Base-by-base conservation (phyloP, 441 rosid species). In the Lagerstroemia fauriei region DNA sequence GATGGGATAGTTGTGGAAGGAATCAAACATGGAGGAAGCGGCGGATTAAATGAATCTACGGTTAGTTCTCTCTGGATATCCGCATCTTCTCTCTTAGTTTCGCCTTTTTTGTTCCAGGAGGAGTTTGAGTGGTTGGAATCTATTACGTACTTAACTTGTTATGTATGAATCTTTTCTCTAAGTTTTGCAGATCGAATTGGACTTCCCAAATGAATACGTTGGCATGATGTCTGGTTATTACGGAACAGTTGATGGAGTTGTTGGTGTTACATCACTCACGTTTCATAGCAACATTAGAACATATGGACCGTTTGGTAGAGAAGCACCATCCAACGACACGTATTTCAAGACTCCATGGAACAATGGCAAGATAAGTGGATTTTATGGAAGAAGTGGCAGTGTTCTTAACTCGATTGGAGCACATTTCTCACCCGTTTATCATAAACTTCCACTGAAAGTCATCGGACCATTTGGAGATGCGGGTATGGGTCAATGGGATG, bases 261-360 rank as follows among this genome's bases (percentile, higher is more conserved):
- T 5, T 11, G 41, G 17, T 46, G 56, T 80, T 14, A 80, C 17
- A 25, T 56, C 77, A 16, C 44, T 80, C 50, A 80, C 24, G 27
- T 80, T 80, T 41, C 56, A 27, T 12, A 73, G 74, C 27, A 73
- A 63, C 47, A 29, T 22, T 12, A 46, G 44, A n/a, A 0, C 3
- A 4, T 18, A 81, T 25, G 83, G 79, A 27, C 83, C 83, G 38
- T 14, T 41, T 65, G 83, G 32, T 44, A 79, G 77, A 47, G 1
- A 12, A 1, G 65, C 61, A 32, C 31, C 4, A 31, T 2, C 5
- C 27, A 10, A 1, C 9, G 1, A 25, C 17, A 24, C 77, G 7
- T 48, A 41, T 31, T 74, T 74, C n/a, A 74, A 57, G 34, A 74
- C 77, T n/a, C 77, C 77, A 7, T 74, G 31, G 57, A 51, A 44